Percentiles rank a stretch among this genome's conserved stretches.
Conservation (phyloP, 805 yeast species). For the Kregervanrija delftensis region DNA sequence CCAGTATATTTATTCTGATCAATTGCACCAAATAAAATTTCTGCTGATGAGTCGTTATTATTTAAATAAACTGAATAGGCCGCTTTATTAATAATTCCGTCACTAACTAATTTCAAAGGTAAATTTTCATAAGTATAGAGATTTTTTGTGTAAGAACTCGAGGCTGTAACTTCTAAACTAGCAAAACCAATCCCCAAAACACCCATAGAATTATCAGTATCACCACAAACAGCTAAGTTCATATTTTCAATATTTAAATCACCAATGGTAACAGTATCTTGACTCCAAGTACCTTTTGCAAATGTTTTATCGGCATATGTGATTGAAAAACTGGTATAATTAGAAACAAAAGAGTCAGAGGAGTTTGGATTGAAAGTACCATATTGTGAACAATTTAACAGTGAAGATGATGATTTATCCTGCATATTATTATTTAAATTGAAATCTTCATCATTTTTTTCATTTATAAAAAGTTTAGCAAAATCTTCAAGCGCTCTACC, state of each 20-base stretch:
- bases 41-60: constrained; percentile 37
- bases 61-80: constrained; percentile 62
- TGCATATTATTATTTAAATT: background rate
- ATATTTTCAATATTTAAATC: constrained; percentile 40
- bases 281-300: constrained; percentile 52
- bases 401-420: background rate
- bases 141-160: constrained; percentile 3
- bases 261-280: constrained; percentile 51
- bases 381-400: constrained; percentile 34
- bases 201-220: constrained; percentile 57
- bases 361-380: constrained; percentile 41
- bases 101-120: constrained; percentile 51
- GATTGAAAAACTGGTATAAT: constrained; percentile 36
- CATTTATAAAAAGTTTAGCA: background rate
- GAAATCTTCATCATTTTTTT: constrained; percentile 1
- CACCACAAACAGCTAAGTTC: constrained; percentile 70
- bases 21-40: constrained; percentile 66
- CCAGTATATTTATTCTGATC: constrained; percentile 61
- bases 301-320: constrained; percentile 41
- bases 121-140: constrained; percentile 53
- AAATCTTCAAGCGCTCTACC: constrained; percentile 7
- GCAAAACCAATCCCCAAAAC: constrained; percentile 70
- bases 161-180: constrained; percentile 56
- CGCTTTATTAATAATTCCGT: constrained; percentile 48
- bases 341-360: constrained; percentile 34